Base-by-base conservation (phyloP, 768 basidiomycete genomes). In the Tricholoma matsutake region DNA sequence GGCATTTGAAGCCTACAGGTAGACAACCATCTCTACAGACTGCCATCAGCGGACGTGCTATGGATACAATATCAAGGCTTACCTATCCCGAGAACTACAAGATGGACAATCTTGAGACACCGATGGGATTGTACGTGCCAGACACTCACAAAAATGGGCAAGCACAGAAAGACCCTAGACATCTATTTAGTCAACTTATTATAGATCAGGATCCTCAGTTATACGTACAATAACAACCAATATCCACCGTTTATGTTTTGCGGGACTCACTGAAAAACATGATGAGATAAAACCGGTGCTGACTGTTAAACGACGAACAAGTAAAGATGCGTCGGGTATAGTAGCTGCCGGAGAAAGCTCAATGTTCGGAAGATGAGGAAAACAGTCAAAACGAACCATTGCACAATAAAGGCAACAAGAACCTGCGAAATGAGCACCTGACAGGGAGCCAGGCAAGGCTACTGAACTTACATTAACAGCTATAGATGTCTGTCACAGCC, bases 61-160 rank as follows among this genome's bases (percentile, higher is more conserved):
- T 16, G 29, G 16, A 13, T 13, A 51, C 14, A 52, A n/a, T 14
- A 9, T 13, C 22, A 53, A 37, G 20, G 58, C 68, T 29, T 59
- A 80, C 77, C 76, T 31, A 81, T 70, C 58, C 78, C 80, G 61
- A 79, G 78, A 61, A 65, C 80, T 79, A 58, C 10, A 45, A 41
- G 29, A 49, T 14, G 18, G 4, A n/a, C 14, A 35, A 29, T 13
- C 11, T 52, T 52, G 16, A 32, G 51, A 52, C 51, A 32, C 31
- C 29, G 13, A 13, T 16, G 47, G 14, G 47, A 13, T 51, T 32
- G n/a, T n/a, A 31, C 16, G 32, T 28, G 18, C n/a, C 18, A 43
- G 20, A 31, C 6, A 63, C 78, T 64, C 58, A 81, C 79, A 71
- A 45, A 79, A 76, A 67, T 81, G 79, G 10, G 73, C 73, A 53